A percentile compares a stretch with the other conserved stretches of the same genome.
phyloP scores from a whole-genome alignment of 352 stramenopile species.

The Globisporangium carolinianum region DNA sequence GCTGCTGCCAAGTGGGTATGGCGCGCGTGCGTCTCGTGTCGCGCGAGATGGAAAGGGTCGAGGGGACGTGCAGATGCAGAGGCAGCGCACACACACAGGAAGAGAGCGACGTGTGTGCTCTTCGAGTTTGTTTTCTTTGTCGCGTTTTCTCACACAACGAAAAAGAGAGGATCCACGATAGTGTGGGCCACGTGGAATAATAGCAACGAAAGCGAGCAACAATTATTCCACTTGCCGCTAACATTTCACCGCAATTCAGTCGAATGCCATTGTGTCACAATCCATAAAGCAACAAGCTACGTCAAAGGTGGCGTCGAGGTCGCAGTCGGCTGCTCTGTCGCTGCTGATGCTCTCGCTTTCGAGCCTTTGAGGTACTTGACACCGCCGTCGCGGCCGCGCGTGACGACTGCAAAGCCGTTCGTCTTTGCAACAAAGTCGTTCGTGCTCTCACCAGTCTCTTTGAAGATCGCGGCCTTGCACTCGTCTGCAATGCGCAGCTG shows the following conservation, averaged over 20 bases:
- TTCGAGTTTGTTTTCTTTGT: background rate
- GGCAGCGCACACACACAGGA: background rate
- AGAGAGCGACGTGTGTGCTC: background rate
- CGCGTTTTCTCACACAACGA: background rate
- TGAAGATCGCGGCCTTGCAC: slow-evolving; percentile 39
- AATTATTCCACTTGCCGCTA: too few relatives aligned
- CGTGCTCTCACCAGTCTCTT: slow-evolving; percentile 50
- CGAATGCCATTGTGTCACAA: background rate
- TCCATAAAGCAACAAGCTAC: background rate
- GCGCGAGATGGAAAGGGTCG: too few relatives aligned
- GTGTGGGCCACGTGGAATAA: too few relatives aligned
- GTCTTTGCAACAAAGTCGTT: slow-evolving; percentile 41
- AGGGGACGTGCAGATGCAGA: too few relatives aligned
- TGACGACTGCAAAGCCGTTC: slow-evolving; percentile 56
- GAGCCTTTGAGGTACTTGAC: slow-evolving; percentile 32
- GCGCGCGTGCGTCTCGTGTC: too few relatives aligned
- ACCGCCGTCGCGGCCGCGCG: slow-evolving; percentile 37
- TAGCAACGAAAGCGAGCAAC: too few relatives aligned
- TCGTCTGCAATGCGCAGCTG: slow-evolving; percentile 26
- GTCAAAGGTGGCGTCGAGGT: too few relatives aligned
- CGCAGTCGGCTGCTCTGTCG: background rate
- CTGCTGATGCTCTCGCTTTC: slow-evolving; percentile 1
- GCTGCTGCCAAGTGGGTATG: background rate
- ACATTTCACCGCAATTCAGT: too few relatives aligned
- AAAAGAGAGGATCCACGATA: too few relatives aligned